Evolutionary conservation across 2,329 filamentous ascomycete species (phyloP).

Genomic region (Epichloe glyceriae): DNA sequence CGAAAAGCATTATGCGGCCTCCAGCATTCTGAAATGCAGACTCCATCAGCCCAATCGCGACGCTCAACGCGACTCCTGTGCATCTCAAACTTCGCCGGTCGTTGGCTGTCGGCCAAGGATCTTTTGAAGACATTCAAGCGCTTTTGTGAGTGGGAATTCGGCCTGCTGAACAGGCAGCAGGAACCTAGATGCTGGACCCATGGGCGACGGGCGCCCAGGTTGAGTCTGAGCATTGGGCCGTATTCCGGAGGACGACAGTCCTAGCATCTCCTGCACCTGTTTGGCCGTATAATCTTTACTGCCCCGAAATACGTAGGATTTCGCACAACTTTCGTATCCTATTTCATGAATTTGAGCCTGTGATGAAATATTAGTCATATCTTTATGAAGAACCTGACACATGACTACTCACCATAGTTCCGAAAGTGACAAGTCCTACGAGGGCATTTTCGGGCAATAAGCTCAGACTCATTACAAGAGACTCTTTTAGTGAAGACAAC

Average conservation of each 20-base stretch:
- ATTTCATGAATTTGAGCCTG: constrained; percentile 86
- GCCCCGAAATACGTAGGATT: constrained; percentile 95
- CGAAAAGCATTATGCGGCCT: constrained; percentile 93
- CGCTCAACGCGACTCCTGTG: constrained; percentile 90
- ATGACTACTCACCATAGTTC: constrained; percentile 62
- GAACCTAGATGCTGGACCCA: constrained; percentile 78
- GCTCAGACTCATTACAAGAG: constrained; percentile 73
- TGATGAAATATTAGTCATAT: not conserved
- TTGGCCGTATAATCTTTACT: constrained; percentile 98
- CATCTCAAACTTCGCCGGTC: constrained; percentile 84
- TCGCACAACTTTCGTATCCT: constrained; percentile 93
- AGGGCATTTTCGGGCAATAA: constrained; percentile 69
- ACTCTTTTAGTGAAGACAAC: constrained; percentile 70
- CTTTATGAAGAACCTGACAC: not conserved
- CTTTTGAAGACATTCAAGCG: constrained; percentile 86
- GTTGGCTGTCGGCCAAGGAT: constrained; percentile 93
- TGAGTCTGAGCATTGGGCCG: constrained; percentile 64
- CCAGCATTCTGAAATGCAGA: constrained; percentile 93
- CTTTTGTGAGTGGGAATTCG: constrained; percentile 94
- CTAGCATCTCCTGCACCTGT: constrained; percentile 99
- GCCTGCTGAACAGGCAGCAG: constrained; percentile 88
- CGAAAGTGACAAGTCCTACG: constrained; percentile 74
- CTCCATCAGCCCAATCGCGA: constrained; percentile 84
- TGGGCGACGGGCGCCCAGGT: constrained; percentile 60
- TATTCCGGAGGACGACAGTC: constrained; percentile 57